Evolutionary conservation across 345 rosid species (phyloP), one percentile per base, ranked within the genome.

Genomic region (Acer campestre): DNA sequence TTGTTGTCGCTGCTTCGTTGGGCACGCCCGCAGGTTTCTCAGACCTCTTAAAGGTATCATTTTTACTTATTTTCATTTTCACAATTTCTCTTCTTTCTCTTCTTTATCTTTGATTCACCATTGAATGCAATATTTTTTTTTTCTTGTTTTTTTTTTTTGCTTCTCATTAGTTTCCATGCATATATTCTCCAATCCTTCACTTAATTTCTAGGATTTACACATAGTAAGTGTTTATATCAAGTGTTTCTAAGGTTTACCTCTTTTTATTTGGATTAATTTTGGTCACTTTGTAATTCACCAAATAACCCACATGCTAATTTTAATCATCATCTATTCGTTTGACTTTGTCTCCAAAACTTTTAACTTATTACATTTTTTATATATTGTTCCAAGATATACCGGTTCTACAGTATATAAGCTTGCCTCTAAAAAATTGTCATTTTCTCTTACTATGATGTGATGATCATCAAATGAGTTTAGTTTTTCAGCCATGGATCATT

Each of bases 1-100:
- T 78, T 82, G 68, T 79, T 80, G 82, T 81, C 79, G 84, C 84
- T 75, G 88, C 75, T 80, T 77, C 79, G 74, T 79, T 79, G 85
- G 88, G 79, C 87, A 86, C 70, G 76, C 78, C 75, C 70, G 70
- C 86, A 84, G 85, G 72, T 80, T 82, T 74, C 80, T 69, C 86
- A 83, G 89, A 77, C 62, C 71, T 35, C 81, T 78, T 74, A 68
- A 81, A 83, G 87, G 89, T 80, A 76, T 59, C 53, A 62, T 73
- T 66, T 40, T 73, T 70, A 68, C 40, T 76, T 22, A 29, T 29
- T 69, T 66, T 61, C 74, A 38, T 40, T 29, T n/a, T 35, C 6
- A 3, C 5, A 31, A 31, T 31, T 17, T 67, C 35, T 51, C 51
- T 35, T 55, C 35, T 14, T 25, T 31, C 3, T n/a, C 29, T 35